Evolutionary conservation across 1,284 basidiomycete genomes (phyloP).

Genomic region (Malassezia globosa): DNA sequence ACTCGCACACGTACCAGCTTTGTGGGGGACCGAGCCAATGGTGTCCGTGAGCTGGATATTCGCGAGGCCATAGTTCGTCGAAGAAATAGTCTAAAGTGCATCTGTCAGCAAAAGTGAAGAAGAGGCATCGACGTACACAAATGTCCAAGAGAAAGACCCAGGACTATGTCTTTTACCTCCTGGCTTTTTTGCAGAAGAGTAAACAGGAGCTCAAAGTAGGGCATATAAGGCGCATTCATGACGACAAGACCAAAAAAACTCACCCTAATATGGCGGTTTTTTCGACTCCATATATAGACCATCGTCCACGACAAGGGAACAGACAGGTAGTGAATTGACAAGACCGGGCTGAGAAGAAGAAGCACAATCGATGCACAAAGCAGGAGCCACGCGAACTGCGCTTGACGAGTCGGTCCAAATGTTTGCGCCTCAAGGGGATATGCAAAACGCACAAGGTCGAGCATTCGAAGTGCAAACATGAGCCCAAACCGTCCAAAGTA

Average conservation of each 20-base stretch:
- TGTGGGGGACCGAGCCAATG: conserved; percentile 67
- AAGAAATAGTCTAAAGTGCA: conserved; percentile 60
- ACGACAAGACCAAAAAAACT: conserved; percentile 87
- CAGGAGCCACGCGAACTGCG: conserved; percentile 88
- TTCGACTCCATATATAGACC: conserved; percentile 89
- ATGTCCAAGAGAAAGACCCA: conserved; percentile 47
- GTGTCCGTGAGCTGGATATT: conserved; percentile 68
- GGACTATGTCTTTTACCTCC: not conserved
- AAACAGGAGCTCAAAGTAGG: conserved; percentile 80
- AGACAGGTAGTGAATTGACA: conserved; percentile 30
- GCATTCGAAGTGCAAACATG: conserved; percentile 64
- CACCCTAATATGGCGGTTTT: conserved; percentile 86
- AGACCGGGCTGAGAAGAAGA: conserved; percentile 47
- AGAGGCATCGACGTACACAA: conserved; percentile 44
- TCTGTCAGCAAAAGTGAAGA: not conserved
- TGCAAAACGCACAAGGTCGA: conserved; percentile 97
- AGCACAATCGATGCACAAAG: conserved; percentile 62
- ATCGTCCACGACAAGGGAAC: conserved; percentile 53
- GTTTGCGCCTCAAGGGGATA: conserved; percentile 90
- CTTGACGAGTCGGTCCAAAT: conserved; percentile 63
- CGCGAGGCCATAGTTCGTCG: conserved; percentile 83
- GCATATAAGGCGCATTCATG: conserved; percentile 88
- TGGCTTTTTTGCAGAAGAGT: conserved; percentile 65
- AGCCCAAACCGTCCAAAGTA: conserved; percentile 87
- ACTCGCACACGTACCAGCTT: conserved; percentile 64